Percentiles rank a stretch among this genome's conserved stretches.
These are phyloP conservation scores for Fraxinus dipetala DNA, from an alignment of 305 asterid species.

Conservation along the genomic window DNA sequence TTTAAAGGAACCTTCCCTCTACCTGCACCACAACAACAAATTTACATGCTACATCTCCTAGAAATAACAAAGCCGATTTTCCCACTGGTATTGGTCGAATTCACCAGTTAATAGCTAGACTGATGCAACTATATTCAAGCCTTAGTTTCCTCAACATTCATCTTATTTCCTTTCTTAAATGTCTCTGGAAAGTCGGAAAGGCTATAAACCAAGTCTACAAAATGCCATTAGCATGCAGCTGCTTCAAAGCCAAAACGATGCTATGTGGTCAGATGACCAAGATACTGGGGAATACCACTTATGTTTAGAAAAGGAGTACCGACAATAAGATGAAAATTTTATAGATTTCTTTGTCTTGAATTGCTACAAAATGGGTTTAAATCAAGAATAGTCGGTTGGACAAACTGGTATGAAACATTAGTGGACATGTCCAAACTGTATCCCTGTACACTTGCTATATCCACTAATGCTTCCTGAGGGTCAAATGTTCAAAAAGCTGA, in stretches of 20 bases:
- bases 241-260: neutral
- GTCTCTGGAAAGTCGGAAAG: neutral
- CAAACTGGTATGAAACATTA: neutral
- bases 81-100: neutral
- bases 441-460: neutral
- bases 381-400: neutral
- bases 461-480: neutral
- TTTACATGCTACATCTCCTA: neutral
- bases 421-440: neutral
- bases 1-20: neutral
- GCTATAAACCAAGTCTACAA: neutral
- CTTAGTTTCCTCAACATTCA: neutral
- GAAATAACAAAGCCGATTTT: neutral
- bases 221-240: neutral
- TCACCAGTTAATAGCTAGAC: neutral
- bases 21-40: neutral
- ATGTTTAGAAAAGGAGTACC: neutral
- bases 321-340: neutral
- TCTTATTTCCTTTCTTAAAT: neutral
- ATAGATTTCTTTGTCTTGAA: neutral
- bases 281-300: neutral
- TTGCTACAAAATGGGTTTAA: neutral
- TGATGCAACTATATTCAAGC: neutral
- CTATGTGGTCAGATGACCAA: neutral
- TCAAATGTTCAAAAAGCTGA: neutral